These are phyloP conservation scores for Backusella sp. DNA, from an alignment of 192 early-diverging fungal genomes.

Conservation along the genomic window DNA sequence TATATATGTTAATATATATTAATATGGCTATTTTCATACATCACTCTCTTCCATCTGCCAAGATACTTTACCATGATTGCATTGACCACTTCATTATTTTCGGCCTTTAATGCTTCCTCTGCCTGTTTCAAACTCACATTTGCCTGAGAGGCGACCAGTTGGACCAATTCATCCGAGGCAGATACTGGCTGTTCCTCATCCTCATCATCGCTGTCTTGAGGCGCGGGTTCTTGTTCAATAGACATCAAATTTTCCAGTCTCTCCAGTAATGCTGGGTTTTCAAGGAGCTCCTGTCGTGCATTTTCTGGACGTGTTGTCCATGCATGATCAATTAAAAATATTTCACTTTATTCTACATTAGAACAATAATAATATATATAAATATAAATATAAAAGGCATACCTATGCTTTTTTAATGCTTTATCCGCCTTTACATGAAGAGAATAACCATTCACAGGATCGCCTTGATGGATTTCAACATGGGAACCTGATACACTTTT, in stretches of 20 bases:
- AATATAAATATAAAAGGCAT: neutral
- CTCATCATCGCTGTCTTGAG: constrained; percentile 31
- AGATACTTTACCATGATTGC: constrained; percentile 60
- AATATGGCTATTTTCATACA: too few relatives aligned
- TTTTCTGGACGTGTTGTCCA: constrained; percentile 68
- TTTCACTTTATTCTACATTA: constrained; percentile 41
- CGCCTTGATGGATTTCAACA: constrained; percentile 50
- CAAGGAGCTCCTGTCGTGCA: constrained; percentile 49
- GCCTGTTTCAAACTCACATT: constrained; percentile 83
- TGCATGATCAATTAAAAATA: constrained; percentile 70
- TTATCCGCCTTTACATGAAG: constrained; percentile 48
- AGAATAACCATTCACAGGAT: constrained; percentile 47
- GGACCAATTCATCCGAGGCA: constrained; percentile 36
- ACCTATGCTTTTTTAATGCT: constrained; percentile 48
- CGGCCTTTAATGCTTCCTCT: constrained; percentile 83
- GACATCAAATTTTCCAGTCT: constrained; percentile 64
- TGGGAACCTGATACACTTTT: constrained; percentile 17
- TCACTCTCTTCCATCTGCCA: too few relatives aligned
- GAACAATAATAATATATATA: neutral
- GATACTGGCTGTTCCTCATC: constrained; percentile 38
- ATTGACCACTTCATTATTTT: constrained; percentile 91
- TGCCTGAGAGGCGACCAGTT: constrained; percentile 58
- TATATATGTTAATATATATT: neutral
- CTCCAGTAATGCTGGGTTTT: constrained; percentile 56
- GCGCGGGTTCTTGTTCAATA: constrained; percentile 43